Evolutionary conservation across 768 basidiomycete species (phyloP).

Genomic region (Porphyrellus cyaneotinctus): DNA sequence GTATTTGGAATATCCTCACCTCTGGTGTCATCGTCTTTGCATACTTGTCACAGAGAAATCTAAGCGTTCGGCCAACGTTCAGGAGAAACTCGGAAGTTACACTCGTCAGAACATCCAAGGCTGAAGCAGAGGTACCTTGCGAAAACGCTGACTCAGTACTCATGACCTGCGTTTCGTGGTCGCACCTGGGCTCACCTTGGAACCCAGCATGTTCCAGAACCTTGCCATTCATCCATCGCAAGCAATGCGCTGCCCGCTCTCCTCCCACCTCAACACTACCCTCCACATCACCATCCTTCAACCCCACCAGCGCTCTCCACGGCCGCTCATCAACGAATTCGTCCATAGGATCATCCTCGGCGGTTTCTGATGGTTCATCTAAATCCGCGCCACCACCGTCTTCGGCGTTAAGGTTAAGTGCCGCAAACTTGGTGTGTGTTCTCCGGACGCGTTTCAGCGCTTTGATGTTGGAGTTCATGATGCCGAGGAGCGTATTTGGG

Average conservation of each 20-base stretch:
- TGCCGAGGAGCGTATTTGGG: conserved; percentile 50
- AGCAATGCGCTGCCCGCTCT: conserved; percentile 56
- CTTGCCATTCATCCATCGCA: conserved; percentile 69
- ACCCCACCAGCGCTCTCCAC: conserved; percentile 41
- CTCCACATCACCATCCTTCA: conserved; percentile 9
- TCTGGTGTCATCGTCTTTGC: conserved; percentile 77
- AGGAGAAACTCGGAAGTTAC: conserved; percentile 77
- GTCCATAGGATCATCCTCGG: conserved; percentile 26
- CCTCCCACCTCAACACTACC: conserved; percentile 53
- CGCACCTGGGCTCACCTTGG: conserved; percentile 57
- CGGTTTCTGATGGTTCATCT: conserved; percentile 34
- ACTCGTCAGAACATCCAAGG: conserved; percentile 72
- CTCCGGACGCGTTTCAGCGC: conserved; percentile 69
- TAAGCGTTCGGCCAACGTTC: conserved; percentile 84
- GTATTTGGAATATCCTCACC: conserved; percentile 41
- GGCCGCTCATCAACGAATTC: conserved; percentile 54
- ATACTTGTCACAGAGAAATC: conserved; percentile 79
- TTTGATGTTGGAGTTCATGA: conserved; percentile 76
- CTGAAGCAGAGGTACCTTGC: conserved; percentile 66
- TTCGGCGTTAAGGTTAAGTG: conserved; percentile 40
- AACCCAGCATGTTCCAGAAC: conserved; percentile 89
- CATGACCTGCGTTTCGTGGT: background rate
- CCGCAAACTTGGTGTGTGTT: conserved; percentile 68
- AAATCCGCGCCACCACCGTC: conserved; percentile 34
- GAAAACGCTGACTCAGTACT: conserved; percentile 4